Conservation (phyloP, 2,329 filamentous ascomycete genomes). For the Dactylellina parvicollis region DNA sequence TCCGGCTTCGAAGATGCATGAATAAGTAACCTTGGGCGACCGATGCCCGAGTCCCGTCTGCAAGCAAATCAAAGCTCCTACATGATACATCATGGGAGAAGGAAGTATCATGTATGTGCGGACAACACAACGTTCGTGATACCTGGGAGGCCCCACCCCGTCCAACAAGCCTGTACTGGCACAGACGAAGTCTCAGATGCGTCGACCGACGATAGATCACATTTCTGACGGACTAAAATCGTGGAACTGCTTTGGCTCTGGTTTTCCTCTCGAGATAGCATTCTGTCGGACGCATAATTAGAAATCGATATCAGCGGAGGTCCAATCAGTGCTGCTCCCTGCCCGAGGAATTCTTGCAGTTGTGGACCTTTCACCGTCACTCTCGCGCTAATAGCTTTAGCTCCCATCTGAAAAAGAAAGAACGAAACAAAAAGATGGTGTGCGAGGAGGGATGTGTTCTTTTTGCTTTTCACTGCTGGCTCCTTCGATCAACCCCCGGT, state of each 20-base stretch:
- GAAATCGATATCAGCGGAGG: conserved; percentile 45
- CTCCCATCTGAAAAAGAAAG: conserved; percentile 13
- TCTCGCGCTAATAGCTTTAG: conserved; percentile 50
- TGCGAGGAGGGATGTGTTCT: conserved; percentile 23
- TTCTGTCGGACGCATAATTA: conserved; percentile 45
- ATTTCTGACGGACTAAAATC: neutral
- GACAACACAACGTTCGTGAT: conserved; percentile 45
- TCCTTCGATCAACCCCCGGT: conserved; percentile 42
- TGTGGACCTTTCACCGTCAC: conserved; percentile 51
- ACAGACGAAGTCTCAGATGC: conserved; percentile 34
- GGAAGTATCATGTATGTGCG: conserved; percentile 20
- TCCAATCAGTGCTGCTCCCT: conserved; percentile 33
- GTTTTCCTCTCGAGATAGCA: neutral
- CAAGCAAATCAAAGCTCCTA: neutral
- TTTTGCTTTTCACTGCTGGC: conserved; percentile 50
- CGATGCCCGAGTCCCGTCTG: conserved; percentile 24
- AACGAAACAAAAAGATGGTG: conserved; percentile 34
- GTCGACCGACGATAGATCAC: conserved; percentile 12
- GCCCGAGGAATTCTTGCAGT: conserved; percentile 37
- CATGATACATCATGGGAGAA: neutral
- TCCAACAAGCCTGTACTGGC: conserved; percentile 16
- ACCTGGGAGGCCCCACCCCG: conserved; percentile 9
- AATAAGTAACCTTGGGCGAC: conserved; percentile 35
- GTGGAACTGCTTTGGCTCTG: neutral
- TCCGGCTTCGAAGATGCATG: conserved; percentile 37